These are phyloP conservation scores for Macrophomina tecta DNA, from an alignment of 2,329 filamentous ascomycete genomes.

Conservation along the genomic window DNA sequence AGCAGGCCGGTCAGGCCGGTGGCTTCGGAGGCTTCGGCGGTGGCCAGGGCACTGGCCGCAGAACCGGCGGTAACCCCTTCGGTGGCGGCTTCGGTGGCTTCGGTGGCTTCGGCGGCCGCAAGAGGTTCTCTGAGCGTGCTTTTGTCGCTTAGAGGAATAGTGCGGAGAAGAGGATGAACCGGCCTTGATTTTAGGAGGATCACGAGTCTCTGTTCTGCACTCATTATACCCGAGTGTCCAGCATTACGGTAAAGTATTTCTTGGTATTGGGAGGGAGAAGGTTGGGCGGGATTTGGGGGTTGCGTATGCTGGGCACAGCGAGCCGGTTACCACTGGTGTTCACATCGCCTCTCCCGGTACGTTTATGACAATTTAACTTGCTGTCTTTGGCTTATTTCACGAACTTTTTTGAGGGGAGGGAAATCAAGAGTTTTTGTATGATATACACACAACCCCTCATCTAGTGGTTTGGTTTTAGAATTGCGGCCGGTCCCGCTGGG, in stretches of 20 bases:
- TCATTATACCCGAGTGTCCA: slow-evolving; percentile 1
- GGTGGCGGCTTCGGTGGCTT: slow-evolving; percentile 16
- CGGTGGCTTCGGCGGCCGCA: slow-evolving; percentile 13
- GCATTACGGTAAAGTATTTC: neutral
- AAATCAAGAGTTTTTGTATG: slow-evolving; percentile 20
- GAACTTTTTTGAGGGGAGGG: neutral
- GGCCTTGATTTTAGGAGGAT: neutral
- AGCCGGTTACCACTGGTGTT: slow-evolving; percentile 20
- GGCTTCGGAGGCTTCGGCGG: slow-evolving; percentile 15
- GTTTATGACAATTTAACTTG: slow-evolving; percentile 26
- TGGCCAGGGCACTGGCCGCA: neutral
- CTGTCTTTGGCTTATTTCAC: slow-evolving; percentile 19
- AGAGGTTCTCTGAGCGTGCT: slow-evolving; percentile 10
- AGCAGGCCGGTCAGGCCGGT: neutral
- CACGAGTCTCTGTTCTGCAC: neutral
- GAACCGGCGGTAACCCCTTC: neutral
- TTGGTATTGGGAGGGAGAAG: neutral
- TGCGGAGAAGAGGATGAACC: neutral
- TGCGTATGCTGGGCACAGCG: neutral
- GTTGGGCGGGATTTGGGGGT: neutral
- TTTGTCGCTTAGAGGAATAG: slow-evolving; percentile 9
- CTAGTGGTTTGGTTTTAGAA: slow-evolving; percentile 23
- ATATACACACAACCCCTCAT: slow-evolving; percentile 19
- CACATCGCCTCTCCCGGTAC: slow-evolving; percentile 13
- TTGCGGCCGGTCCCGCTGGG: neutral